A percentile compares a stretch with the other conserved stretches of the same genome.
Conservation (phyloP, 208 protist species). For the Wallacemonas rigidus region DNA sequence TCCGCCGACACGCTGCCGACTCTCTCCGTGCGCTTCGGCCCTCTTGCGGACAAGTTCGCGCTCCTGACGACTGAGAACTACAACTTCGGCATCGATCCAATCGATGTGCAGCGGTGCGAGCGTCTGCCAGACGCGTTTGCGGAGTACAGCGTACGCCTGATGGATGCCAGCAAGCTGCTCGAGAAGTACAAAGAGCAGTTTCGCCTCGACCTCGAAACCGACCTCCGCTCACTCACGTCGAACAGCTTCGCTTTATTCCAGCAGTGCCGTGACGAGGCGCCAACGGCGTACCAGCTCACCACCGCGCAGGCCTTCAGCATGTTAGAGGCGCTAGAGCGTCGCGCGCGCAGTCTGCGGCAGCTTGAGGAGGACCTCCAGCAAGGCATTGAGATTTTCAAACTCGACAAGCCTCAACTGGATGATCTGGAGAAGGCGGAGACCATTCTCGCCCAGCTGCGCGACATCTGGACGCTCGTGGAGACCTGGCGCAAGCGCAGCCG, state of each 20-base stretch:
- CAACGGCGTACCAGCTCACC: slow-evolving; percentile 63
- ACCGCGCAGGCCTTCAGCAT: slow-evolving; percentile 81
- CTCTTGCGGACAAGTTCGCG: slow-evolving; percentile 94
- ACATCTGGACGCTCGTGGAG: slow-evolving; percentile 91
- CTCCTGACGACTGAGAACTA: slow-evolving; percentile 90
- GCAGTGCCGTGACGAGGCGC: slow-evolving; percentile 87
- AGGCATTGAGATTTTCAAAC: slow-evolving; percentile 95
- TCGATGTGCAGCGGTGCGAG: slow-evolving; percentile 88
- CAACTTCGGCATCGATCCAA: slow-evolving; percentile 72
- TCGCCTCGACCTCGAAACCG: slow-evolving; percentile 91
- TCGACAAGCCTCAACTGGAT: slow-evolving; percentile 92
- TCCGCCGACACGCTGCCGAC: slow-evolving; percentile 78
- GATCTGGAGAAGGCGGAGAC: slow-evolving; percentile 86
- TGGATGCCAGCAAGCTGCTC: slow-evolving; percentile 81
- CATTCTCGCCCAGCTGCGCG: slow-evolving; percentile 86
- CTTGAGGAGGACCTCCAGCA: slow-evolving; percentile 84
- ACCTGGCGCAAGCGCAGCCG: slow-evolving; percentile 91
- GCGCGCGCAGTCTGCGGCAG: slow-evolving; percentile 66
- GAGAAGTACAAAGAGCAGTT: slow-evolving; percentile 96
- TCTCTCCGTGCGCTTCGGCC: slow-evolving; percentile 91
- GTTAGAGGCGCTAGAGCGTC: slow-evolving; percentile 76
- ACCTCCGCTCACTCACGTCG: slow-evolving; percentile 86
- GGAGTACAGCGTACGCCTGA: slow-evolving; percentile 86
- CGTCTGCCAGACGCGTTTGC: slow-evolving; percentile 86
- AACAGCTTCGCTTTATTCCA: slow-evolving; percentile 81